Percentiles rank a stretch among this genome's conserved stretches.
These are phyloP conservation scores for Neofusicoccum sp. DNA, from an alignment of 2,329 filamentous ascomycete species.

Conservation along the genomic window DNA sequence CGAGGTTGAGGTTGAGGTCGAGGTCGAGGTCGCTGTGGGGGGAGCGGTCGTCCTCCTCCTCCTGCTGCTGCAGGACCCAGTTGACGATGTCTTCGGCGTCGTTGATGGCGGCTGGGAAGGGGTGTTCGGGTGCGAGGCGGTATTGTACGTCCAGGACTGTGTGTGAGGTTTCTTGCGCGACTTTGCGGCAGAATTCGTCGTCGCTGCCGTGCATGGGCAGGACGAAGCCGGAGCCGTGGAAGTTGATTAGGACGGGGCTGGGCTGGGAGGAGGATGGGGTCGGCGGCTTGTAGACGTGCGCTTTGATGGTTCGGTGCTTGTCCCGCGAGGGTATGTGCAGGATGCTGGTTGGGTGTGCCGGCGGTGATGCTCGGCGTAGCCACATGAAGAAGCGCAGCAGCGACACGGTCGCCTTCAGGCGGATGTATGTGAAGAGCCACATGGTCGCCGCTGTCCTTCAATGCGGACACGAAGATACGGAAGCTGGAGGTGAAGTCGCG, in stretches of 20 bases:
- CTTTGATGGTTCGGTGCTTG: conserved; percentile 25
- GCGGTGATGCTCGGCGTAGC: not conserved
- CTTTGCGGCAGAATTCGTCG: conserved; percentile 39
- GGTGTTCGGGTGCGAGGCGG: conserved; percentile 42
- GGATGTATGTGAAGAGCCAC: conserved; percentile 24
- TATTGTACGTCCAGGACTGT: conserved; percentile 43
- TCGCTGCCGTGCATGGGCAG: conserved; percentile 44
- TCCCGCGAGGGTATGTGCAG: conserved; percentile 30
- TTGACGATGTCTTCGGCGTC: conserved; percentile 40
- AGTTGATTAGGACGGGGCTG: conserved; percentile 37
- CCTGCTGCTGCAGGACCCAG: conserved; percentile 35
- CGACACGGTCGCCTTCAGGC: conserved; percentile 26
- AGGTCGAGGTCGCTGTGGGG: no score
- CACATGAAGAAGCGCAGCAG: conserved; percentile 20
- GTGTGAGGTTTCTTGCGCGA: conserved; percentile 33
- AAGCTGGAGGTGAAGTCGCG: no score
- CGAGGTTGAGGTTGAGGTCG: conserved; percentile 27
- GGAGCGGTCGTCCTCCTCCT: conserved; percentile 7
- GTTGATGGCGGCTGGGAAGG: conserved; percentile 42
- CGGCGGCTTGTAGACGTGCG: conserved; percentile 28
- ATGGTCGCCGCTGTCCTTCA: not conserved
- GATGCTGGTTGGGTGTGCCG: not conserved
- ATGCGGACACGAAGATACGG: no score
- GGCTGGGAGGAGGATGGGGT: not conserved
- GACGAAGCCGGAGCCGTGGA: conserved; percentile 39